A percentile compares a stretch with the other conserved stretches of the same genome.
phyloP scores from a whole-genome alignment of 2,329 filamentous ascomycete species.

The Pseudocercospora eumusae region DNA sequence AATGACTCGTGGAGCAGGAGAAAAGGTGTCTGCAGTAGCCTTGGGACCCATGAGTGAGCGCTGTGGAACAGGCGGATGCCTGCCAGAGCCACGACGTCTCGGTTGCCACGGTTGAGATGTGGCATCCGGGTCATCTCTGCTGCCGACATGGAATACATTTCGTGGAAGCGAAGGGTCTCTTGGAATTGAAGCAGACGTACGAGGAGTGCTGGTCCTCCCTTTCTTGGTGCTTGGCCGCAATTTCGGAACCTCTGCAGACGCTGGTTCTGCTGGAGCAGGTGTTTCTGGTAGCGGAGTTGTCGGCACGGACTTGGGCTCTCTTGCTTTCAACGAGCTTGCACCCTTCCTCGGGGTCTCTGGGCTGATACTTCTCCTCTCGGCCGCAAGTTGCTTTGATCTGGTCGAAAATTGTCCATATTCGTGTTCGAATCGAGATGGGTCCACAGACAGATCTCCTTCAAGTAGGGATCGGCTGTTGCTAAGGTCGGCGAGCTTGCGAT shows the following conservation, averaged over 20 bases:
- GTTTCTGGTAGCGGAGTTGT: constrained; percentile 7
- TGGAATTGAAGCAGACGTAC: constrained; percentile 32
- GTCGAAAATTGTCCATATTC: constrained; percentile 34
- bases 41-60: constrained; percentile 30
- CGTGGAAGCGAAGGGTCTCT: constrained; percentile 27
- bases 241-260: neutral
- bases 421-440: constrained; percentile 39
- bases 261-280: neutral
- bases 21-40: constrained; percentile 30
- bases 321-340: constrained; percentile 10
- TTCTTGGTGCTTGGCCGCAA: neutral
- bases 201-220: constrained; percentile 30
- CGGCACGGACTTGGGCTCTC: neutral
- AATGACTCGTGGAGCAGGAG: constrained; percentile 10
- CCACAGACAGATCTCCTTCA: constrained; percentile 38
- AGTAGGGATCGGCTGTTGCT: constrained; percentile 35
- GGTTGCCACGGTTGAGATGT: constrained; percentile 29
- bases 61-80: constrained; percentile 27
- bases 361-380: constrained; percentile 24
- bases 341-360: constrained; percentile 26
- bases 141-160: constrained; percentile 19
- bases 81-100: constrained; percentile 19
- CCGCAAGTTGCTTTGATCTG: constrained; percentile 32
- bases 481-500: constrained; percentile 37
- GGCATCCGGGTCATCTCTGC: constrained; percentile 26